Conservation (phyloP, 2,329 filamentous ascomycete genomes). For the Xylariomycetidae sp. region DNA sequence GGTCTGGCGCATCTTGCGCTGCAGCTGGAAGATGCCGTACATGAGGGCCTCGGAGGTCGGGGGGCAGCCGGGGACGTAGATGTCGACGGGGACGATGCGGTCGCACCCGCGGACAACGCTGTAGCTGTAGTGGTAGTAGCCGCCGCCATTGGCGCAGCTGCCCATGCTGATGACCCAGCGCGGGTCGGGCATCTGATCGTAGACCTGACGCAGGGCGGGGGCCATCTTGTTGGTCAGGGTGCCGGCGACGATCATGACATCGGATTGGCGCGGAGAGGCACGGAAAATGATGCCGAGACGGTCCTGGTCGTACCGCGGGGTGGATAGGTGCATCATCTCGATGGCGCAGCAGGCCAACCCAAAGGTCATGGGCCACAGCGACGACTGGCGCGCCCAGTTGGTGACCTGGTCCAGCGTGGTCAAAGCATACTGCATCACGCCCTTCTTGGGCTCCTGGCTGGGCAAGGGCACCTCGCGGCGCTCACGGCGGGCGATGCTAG, state of each 20-base stretch:
- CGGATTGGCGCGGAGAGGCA: slow-evolving; percentile 78
- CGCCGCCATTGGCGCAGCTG: slow-evolving; percentile 76
- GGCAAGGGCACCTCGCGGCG: slow-evolving; percentile 69
- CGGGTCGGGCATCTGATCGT: slow-evolving; percentile 93
- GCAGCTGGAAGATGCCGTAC: slow-evolving; percentile 68
- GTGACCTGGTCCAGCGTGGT: slow-evolving; percentile 72
- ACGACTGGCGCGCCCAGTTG: slow-evolving; percentile 81
- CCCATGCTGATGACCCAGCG: slow-evolving; percentile 83
- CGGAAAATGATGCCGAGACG: slow-evolving; percentile 86
- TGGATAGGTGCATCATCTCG: slow-evolving; percentile 90
- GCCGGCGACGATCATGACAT: slow-evolving; percentile 90
- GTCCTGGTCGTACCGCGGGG: slow-evolving; percentile 84
- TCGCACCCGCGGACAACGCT: slow-evolving; percentile 70
- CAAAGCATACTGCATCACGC: slow-evolving; percentile 76
- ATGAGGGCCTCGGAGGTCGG: slow-evolving; percentile 57
- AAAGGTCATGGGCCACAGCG: slow-evolving; percentile 85
- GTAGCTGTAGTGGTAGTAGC: slow-evolving; percentile 86
- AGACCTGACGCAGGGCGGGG: slow-evolving; percentile 80
- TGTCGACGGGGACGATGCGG: slow-evolving; percentile 70
- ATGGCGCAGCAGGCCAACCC: slow-evolving; percentile 83
- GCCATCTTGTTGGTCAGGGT: slow-evolving; percentile 97
- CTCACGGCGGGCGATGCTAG: slow-evolving; percentile 48
- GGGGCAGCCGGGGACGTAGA: slow-evolving; percentile 72
- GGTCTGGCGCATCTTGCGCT: slow-evolving; percentile 66
- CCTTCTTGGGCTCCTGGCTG: slow-evolving; percentile 75